Percentiles rank a stretch among this genome's conserved stretches.
Conservation (phyloP, 179 eudicot species). For the Actinidia arguta region DNA sequence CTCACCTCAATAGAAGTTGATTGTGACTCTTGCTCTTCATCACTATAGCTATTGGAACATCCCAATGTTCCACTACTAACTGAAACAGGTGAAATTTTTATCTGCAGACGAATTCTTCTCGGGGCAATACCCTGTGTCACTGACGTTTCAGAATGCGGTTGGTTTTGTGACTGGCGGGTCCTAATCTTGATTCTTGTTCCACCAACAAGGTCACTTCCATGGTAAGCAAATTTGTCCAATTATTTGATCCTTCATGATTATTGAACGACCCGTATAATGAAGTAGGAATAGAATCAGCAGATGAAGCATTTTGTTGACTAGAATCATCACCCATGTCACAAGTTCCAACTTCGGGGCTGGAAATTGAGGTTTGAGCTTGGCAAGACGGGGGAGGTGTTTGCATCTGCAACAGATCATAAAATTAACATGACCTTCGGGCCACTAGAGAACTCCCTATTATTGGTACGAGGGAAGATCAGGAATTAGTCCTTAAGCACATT, state of each 20-base stretch:
- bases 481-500: too few species aligned
- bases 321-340: slow-evolving; percentile 1
- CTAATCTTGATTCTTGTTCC: slow-evolving; percentile 47
- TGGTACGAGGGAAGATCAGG: too few species aligned
- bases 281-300: background rate
- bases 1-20: slow-evolving; percentile 20
- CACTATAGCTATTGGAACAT: background rate
- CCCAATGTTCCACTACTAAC: background rate
- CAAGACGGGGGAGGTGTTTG: background rate
- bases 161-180: slow-evolving; percentile 24
- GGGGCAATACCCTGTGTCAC: slow-evolving; percentile 53
- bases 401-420: slow-evolving; percentile 9
- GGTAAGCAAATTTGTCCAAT: background rate
- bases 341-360: background rate
- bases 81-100: background rate
- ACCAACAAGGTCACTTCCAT: slow-evolving; percentile 7
- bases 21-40: slow-evolving; percentile 7
- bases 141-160: slow-evolving; percentile 1
- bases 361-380: slow-evolving; percentile 1
- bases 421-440: background rate
- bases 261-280: background rate
- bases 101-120: slow-evolving; percentile 51
- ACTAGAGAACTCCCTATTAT: too few species aligned
- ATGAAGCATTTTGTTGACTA: background rate
- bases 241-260: slow-evolving; percentile 7